phyloP scores from a whole-genome alignment of 2,329 filamentous ascomycete species.

The Colletotrichum navitas region DNA sequence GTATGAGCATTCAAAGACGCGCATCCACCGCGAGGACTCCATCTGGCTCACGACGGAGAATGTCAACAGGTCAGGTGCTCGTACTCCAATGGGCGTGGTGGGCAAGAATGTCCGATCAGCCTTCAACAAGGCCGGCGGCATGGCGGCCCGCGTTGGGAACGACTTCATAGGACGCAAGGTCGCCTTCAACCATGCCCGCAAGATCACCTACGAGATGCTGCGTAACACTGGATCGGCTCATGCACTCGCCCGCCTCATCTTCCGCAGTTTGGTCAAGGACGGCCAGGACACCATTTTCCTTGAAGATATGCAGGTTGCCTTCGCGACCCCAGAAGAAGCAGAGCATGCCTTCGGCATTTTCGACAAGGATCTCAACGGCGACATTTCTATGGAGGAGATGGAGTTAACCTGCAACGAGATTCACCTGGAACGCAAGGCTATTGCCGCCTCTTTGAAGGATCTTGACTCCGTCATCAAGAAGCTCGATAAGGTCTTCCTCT shows the following conservation, averaged over 20 bases:
- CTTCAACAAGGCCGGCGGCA: constrained; percentile 84
- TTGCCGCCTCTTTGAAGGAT: constrained; percentile 94
- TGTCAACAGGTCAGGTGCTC: constrained; percentile 67
- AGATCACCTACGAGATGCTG: constrained; percentile 85
- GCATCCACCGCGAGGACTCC: constrained; percentile 67
- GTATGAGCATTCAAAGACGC: constrained; percentile 81
- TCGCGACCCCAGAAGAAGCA: constrained; percentile 86
- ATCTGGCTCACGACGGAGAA: constrained; percentile 59
- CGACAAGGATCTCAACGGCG: constrained; percentile 95
- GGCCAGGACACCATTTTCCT: constrained; percentile 81
- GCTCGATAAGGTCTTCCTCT: constrained; percentile 88
- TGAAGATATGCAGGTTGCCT: constrained; percentile 83
- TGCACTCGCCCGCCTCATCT: constrained; percentile 87
- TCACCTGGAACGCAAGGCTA: constrained; percentile 93
- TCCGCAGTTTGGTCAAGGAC: constrained; percentile 84
- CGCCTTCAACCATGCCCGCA: constrained; percentile 81
- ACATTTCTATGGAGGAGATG: constrained; percentile 95
- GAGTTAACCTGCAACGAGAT: constrained; percentile 95
- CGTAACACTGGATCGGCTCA: constrained; percentile 80
- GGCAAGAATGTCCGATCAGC: constrained; percentile 81
- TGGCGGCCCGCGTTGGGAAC: constrained; percentile 87
- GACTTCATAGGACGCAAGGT: constrained; percentile 87
- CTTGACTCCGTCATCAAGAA: constrained; percentile 93
- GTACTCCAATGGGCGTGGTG: constrained; percentile 81
- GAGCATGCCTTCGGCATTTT: constrained; percentile 92